Percentiles rank a stretch among this genome's conserved stretches.
Evolutionary conservation across 371 early-diverging fungal species (phyloP).

Genomic region (Rhizopus sp.): DNA sequence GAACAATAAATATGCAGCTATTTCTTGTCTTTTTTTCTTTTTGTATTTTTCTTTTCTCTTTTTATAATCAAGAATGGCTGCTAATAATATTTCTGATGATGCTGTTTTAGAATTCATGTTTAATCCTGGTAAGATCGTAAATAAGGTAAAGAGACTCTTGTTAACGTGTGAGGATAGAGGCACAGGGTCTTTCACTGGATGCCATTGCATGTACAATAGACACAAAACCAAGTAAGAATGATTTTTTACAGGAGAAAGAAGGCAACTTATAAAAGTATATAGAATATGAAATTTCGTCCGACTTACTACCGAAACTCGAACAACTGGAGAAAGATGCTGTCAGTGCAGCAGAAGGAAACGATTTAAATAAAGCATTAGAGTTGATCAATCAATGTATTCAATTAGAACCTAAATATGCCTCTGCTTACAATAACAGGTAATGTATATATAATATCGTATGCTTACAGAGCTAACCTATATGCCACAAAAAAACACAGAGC

Average conservation of each 20-base stretch:
- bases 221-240: conserved; percentile 28
- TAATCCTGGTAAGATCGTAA: conserved; percentile 38
- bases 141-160: neutral
- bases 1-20: conserved; percentile 3
- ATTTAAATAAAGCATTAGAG: conserved; percentile 50
- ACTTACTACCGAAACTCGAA: conserved; percentile 38
- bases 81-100: conserved; percentile 33
- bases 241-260: neutral
- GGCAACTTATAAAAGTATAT: neutral
- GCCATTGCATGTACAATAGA: conserved; percentile 30
- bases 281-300: conserved; percentile 34
- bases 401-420: conserved; percentile 70
- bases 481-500: conserved; percentile 56
- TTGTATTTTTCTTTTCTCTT: neutral
- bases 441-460: neutral
- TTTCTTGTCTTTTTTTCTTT: conserved; percentile 7
- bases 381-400: conserved; percentile 51
- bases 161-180: conserved; percentile 19
- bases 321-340: conserved; percentile 54
- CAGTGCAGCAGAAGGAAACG: conserved; percentile 44
- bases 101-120: conserved; percentile 50
- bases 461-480: neutral
- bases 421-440: conserved; percentile 86
- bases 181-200: conserved; percentile 42
- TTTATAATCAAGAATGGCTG: conserved; percentile 7